Conservation (phyloP, 768 basidiomycete species). For the Pisolithus microcarpus region DNA sequence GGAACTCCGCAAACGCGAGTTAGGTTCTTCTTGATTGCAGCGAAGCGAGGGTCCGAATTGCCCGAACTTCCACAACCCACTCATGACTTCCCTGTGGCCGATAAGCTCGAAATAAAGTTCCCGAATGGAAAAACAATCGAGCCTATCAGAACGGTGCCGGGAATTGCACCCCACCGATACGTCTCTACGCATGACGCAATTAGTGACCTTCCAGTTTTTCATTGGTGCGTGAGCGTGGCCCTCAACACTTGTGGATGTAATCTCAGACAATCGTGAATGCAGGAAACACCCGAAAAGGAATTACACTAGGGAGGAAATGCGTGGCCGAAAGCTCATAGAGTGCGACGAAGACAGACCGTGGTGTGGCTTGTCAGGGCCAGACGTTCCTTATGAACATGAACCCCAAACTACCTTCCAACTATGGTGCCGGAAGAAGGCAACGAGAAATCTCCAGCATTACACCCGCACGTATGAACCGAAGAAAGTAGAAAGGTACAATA, state of each 20-base stretch:
- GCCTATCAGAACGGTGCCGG: constrained; percentile 41
- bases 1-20: constrained; percentile 40
- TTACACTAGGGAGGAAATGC: constrained; percentile 10
- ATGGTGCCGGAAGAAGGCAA: constrained; percentile 37
- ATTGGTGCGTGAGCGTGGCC: constrained; percentile 45
- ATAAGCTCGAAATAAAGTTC: constrained; percentile 46
- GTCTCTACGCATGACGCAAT: constrained; percentile 71
- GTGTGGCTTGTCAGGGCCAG: constrained; percentile 27
- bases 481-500: constrained; percentile 52
- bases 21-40: constrained; percentile 44
- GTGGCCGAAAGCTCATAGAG: constrained; percentile 23
- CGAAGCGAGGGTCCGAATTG: constrained; percentile 29
- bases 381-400: constrained; percentile 26
- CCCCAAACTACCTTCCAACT: constrained; percentile 40
- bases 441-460: constrained; percentile 58
- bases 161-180: constrained; percentile 48
- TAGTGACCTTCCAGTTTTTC: constrained; percentile 61
- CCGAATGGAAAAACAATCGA: constrained; percentile 32
- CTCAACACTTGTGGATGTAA: background rate
- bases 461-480: constrained; percentile 45
- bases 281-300: constrained; percentile 20
- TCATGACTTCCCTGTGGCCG: constrained; percentile 34
- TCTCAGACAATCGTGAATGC: background rate
- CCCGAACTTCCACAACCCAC: constrained; percentile 38
- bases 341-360: constrained; percentile 30